Evolutionary conservation across 345 rosid species (phyloP).

Genomic region (Cardamine chenopodiifolia): DNA sequence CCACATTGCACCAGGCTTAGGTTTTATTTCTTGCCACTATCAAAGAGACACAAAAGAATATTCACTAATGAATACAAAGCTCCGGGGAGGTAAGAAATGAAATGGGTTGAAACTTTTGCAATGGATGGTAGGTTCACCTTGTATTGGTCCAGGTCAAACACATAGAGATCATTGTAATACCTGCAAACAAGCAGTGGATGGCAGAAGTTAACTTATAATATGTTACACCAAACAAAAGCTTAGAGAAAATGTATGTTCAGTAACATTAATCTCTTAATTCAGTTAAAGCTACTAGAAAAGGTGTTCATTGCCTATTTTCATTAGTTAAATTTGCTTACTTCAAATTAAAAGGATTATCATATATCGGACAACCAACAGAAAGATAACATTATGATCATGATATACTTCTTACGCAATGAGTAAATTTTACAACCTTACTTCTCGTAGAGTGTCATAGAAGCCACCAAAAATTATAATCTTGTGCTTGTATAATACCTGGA

Average conservation of each 20-base stretch:
- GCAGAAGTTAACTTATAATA: not conserved
- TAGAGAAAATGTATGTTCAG: not conserved
- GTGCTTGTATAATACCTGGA: constrained; percentile 94
- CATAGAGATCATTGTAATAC: constrained; percentile 77
- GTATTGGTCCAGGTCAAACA: constrained; percentile 88
- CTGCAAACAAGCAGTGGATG: constrained; percentile 48
- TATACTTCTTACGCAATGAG: constrained; percentile 17
- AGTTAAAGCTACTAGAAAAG: not conserved
- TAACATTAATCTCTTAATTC: not conserved
- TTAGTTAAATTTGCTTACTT: constrained; percentile 1
- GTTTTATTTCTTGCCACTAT: constrained; percentile 98
- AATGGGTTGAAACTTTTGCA: not conserved
- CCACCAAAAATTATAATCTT: constrained; percentile 94
- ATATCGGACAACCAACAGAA: not conserved
- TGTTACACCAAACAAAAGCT: constrained; percentile 9
- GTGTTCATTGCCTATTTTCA: not conserved
- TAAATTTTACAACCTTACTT: constrained; percentile 85
- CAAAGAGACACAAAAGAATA: constrained; percentile 35
- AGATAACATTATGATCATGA: not conserved
- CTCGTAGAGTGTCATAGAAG: constrained; percentile 97
- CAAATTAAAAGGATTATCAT: not conserved
- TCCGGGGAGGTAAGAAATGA: not conserved
- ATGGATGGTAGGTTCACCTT: constrained; percentile 59
- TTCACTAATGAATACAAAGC: constrained; percentile 27
- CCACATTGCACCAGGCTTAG: constrained; percentile 91